Conservation (phyloP, 805 yeast species). For the Schizosaccharomyces pombe region ASM294v3 CU329670.1:4110001-4110500, state of each 20-base stretch:
- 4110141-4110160: slow-evolving; percentile 6
- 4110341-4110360: slow-evolving; percentile 6
- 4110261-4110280: slow-evolving; percentile 5
- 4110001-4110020: slow-evolving; percentile 7
- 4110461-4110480: slow-evolving; percentile 7
- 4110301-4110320: background rate
- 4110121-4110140: background rate
- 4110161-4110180: slow-evolving; percentile 7
- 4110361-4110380: slow-evolving; percentile 5
- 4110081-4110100: slow-evolving; percentile 5
- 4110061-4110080: slow-evolving; percentile 8
- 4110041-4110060: background rate
- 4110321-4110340: slow-evolving; percentile 8
- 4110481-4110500: slow-evolving; percentile 5
- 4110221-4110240: slow-evolving; percentile 1
- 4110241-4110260: slow-evolving; percentile 8
- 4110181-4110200: slow-evolving; percentile 5
- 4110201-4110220: background rate
- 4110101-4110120: slow-evolving; percentile 4
- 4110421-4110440: background rate
- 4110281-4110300: background rate
- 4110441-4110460: slow-evolving; percentile 4
- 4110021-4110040: background rate
- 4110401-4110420: too few relatives aligned
- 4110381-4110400: slow-evolving; percentile 7